Percentiles rank a stretch among this genome's conserved stretches.
Evolutionary conservation across 2,329 filamentous ascomycete species (phyloP).

Genomic region (Allantophomopsis cytisporea): DNA sequence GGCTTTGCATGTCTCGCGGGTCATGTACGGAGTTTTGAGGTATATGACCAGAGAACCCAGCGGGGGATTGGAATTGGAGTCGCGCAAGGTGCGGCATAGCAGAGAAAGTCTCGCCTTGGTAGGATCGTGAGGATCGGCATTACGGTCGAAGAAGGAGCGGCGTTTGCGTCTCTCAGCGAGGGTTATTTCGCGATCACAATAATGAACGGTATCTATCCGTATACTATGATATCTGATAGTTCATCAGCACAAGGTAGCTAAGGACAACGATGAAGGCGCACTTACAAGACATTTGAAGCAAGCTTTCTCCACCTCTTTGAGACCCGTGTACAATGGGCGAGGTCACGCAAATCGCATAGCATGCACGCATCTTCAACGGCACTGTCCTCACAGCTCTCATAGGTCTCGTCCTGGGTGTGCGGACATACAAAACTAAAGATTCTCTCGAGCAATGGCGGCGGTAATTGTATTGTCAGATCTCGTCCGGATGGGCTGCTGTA

Average conservation of each 20-base stretch:
- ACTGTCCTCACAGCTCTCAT: conserved; percentile 72
- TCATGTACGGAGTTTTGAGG: conserved; percentile 90
- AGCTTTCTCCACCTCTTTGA: conserved; percentile 56
- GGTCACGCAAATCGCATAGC: conserved; percentile 84
- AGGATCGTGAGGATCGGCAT: conserved; percentile 69
- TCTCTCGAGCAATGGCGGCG: conserved; percentile 53
- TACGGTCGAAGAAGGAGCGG: conserved; percentile 58
- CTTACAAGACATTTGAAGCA: conserved; percentile 46
- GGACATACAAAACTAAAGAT: conserved; percentile 80
- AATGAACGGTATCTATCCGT: conserved; percentile 87
- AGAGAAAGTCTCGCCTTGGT: conserved; percentile 64
- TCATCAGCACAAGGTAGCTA: conserved; percentile 1
- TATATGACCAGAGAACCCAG: conserved; percentile 61
- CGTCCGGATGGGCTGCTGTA: conserved; percentile 7
- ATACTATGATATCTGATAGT: conserved; percentile 65
- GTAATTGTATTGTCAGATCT: conserved; percentile 29
- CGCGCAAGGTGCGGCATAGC: conserved; percentile 69
- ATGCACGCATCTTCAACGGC: conserved; percentile 72
- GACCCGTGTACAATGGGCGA: conserved; percentile 66
- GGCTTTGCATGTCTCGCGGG: conserved; percentile 68
- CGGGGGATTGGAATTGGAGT: conserved; percentile 39
- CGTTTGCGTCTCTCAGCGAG: conserved; percentile 69
- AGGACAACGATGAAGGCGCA: conserved; percentile 9
- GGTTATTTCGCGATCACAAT: conserved; percentile 76
- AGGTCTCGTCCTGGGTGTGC: conserved; percentile 63